phyloP scores from a whole-genome alignment of 495 filamentous ascomycete species.

The Hypoxylon fragiforme region DNA sequence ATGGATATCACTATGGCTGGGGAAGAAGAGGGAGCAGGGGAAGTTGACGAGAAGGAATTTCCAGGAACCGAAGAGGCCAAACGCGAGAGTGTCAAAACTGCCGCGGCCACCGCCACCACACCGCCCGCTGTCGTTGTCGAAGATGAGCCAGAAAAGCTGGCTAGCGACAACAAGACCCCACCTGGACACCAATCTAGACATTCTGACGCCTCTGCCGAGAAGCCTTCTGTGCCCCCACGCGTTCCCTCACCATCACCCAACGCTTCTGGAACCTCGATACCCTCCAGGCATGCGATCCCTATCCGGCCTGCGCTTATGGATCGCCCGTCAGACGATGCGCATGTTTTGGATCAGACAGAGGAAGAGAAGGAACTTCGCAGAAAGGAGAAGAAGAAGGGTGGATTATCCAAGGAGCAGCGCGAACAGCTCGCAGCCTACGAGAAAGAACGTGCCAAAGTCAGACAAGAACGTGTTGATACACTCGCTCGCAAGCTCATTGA shows the following conservation, averaged over 20 bases:
- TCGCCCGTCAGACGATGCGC: slow-evolving; percentile 82
- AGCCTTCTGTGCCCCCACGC: slow-evolving; percentile 34
- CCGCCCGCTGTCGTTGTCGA: slow-evolving; percentile 49
- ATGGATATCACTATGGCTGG: slow-evolving; percentile 88
- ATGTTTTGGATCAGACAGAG: slow-evolving; percentile 66
- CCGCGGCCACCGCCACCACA: slow-evolving; percentile 25
- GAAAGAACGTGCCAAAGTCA: slow-evolving; percentile 75
- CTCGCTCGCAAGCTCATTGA: slow-evolving; percentile 84
- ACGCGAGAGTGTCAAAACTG: slow-evolving; percentile 50
- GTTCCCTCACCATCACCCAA: slow-evolving; percentile 51
- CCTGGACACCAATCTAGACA: slow-evolving; percentile 29
- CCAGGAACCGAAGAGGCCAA: slow-evolving; percentile 42
- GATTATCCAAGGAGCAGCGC: slow-evolving; percentile 83
- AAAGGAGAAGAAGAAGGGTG: slow-evolving; percentile 82
- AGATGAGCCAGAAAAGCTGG: slow-evolving; percentile 41
- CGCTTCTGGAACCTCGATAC: slow-evolving; percentile 54
- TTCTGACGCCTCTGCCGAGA: slow-evolving; percentile 22
- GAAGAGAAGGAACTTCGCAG: slow-evolving; percentile 73
- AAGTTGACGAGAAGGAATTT: slow-evolving; percentile 47
- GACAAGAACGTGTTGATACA: slow-evolving; percentile 88
- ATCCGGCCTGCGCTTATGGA: slow-evolving; percentile 86
- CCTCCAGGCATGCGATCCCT: slow-evolving; percentile 56
- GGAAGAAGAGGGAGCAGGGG: slow-evolving; percentile 69
- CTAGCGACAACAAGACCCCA: slow-evolving; percentile 11
- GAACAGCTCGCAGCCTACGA: slow-evolving; percentile 90